These are phyloP conservation scores for Tulasnella sp. DNA, from an alignment of 768 basidiomycete species.

Conservation along the genomic window DNA sequence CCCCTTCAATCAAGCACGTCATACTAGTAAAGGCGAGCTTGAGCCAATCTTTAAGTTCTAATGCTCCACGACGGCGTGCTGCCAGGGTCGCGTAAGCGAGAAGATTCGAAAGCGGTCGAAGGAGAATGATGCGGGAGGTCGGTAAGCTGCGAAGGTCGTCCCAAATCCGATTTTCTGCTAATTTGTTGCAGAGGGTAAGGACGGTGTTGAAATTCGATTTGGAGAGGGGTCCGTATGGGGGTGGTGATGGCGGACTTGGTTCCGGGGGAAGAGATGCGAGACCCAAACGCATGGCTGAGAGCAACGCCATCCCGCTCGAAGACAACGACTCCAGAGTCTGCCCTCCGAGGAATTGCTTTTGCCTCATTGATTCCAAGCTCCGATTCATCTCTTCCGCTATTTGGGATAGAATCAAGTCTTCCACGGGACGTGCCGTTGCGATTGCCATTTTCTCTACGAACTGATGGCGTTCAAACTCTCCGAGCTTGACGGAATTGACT, in stretches of 20 bases:
- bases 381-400: neutral
- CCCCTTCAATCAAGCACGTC: constrained; percentile 50
- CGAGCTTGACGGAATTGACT: constrained; percentile 57
- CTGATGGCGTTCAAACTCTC: constrained; percentile 45
- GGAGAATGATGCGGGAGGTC: constrained; percentile 20
- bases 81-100: constrained; percentile 40
- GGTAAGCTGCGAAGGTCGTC: neutral
- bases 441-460: constrained; percentile 11
- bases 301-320: neutral
- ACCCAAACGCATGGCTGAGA: neutral
- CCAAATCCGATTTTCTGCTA: neutral
- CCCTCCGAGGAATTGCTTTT: neutral
- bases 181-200: neutral
- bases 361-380: neutral
- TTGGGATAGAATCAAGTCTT: neutral
- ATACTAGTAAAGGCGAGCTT: constrained; percentile 53
- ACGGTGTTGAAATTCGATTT: neutral
- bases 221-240: neutral
- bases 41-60: constrained; percentile 35
- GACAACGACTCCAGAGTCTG: neutral
- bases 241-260: neutral
- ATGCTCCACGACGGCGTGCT: constrained; percentile 46
- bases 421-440: neutral
- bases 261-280: neutral
- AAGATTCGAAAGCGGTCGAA: constrained; percentile 44